Evolutionary conservation across 768 basidiomycete genomes (phyloP).

Genomic region (Rhodosporidiobolus odoratus): DNA sequence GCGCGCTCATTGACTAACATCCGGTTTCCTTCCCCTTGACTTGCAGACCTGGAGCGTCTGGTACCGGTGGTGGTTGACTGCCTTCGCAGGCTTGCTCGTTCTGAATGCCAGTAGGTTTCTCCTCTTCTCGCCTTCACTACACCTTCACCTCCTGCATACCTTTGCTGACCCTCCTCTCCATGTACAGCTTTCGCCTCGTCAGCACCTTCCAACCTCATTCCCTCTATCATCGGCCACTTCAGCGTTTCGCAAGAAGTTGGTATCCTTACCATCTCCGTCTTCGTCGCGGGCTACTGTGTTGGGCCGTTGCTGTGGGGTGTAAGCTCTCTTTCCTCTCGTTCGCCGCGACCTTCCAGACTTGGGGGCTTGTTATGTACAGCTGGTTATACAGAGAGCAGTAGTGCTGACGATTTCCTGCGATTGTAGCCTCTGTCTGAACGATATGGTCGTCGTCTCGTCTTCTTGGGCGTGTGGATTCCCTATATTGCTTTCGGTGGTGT

Average conservation of each 20-base stretch:
- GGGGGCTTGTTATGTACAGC: too few species aligned
- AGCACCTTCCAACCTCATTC: slow-evolving; percentile 39
- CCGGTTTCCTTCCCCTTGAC: too few species aligned
- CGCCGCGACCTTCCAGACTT: background rate
- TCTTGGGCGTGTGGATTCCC: slow-evolving; percentile 32
- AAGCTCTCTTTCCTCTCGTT: background rate
- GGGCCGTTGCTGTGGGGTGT: slow-evolving; percentile 37
- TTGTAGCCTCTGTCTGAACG: slow-evolving; percentile 32
- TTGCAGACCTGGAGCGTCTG: slow-evolving; percentile 32
- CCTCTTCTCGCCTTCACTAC: background rate
- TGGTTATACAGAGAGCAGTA: too few species aligned
- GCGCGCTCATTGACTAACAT: too few species aligned
- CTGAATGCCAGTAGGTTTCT: slow-evolving; percentile 40
- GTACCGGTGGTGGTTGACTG: slow-evolving; percentile 42
- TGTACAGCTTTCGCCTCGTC: slow-evolving; percentile 41
- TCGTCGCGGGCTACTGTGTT: slow-evolving; percentile 42
- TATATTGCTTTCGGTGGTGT: slow-evolving; percentile 38
- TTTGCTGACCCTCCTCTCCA: background rate
- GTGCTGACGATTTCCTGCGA: background rate
- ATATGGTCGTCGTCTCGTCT: slow-evolving; percentile 36
- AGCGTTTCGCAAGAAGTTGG: slow-evolving; percentile 40
- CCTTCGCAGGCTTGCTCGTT: slow-evolving; percentile 40
- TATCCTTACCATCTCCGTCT: slow-evolving; percentile 41
- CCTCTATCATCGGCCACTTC: slow-evolving; percentile 38
- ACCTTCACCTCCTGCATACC: background rate